Percentiles rank a stretch among this genome's conserved stretches.
Evolutionary conservation across 1,139 yeast species (phyloP).

Genomic region (Candida tropicalis): DNA sequence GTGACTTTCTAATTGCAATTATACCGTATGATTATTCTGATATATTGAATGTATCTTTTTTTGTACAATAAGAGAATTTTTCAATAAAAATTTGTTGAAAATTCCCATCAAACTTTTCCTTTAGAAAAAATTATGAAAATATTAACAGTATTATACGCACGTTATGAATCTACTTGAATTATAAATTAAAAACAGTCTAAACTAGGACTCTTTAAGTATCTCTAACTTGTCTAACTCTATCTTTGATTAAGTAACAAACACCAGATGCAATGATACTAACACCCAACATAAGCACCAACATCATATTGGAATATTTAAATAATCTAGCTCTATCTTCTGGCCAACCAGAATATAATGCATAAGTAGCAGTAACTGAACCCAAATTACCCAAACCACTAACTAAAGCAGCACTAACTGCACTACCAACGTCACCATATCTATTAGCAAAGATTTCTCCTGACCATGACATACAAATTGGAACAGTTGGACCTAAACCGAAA

Average conservation of each 20-base stretch:
- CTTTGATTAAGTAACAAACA: slow-evolving; percentile 36
- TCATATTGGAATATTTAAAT: slow-evolving; percentile 77
- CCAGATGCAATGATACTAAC: slow-evolving; percentile 58
- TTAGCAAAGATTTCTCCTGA: slow-evolving; percentile 74
- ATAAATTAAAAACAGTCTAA: too few species aligned
- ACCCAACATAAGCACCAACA: slow-evolving; percentile 76
- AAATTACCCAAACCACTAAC: slow-evolving; percentile 86
- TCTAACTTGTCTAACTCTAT: slow-evolving; percentile 22
- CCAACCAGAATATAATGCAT: slow-evolving; percentile 87
- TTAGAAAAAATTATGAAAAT: too few species aligned
- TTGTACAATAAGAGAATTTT: too few species aligned
- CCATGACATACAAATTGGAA: slow-evolving; percentile 88
- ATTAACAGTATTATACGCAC: too few species aligned
- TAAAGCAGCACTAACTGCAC: slow-evolving; percentile 80
- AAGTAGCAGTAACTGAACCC: slow-evolving; percentile 84
- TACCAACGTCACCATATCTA: slow-evolving; percentile 80
- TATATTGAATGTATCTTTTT: too few species aligned
- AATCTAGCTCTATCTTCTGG: slow-evolving; percentile 68
- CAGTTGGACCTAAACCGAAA: slow-evolving; percentile 88
- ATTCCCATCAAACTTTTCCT: too few species aligned
- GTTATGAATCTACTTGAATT: too few species aligned
- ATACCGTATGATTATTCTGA: too few species aligned
- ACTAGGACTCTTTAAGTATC: too few species aligned
- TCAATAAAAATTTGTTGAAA: too few species aligned
- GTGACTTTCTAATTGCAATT: too few species aligned